Conservation (phyloP, 495 filamentous ascomycete species). For the Chlorociboria aeruginascens region DNA sequence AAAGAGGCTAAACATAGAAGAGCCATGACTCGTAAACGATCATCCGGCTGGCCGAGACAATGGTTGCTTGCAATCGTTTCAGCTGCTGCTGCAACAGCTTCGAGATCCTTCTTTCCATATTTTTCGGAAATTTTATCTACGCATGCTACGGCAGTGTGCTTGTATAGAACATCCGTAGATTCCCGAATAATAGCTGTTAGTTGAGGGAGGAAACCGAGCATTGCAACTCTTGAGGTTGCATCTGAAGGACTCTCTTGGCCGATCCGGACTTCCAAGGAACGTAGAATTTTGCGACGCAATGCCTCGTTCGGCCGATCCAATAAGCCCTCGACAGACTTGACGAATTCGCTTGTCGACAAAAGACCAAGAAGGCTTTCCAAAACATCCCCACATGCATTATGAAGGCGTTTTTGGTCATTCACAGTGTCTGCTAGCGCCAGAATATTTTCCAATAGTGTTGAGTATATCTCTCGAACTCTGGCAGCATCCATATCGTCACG, state of each 20-base stretch:
- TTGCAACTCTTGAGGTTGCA: constrained; percentile 47
- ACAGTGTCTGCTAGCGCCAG: constrained; percentile 48
- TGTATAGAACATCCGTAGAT: constrained; percentile 57
- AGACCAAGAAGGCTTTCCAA: constrained; percentile 65
- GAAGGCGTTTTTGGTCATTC: constrained; percentile 47
- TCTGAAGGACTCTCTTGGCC: constrained; percentile 54
- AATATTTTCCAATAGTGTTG: constrained; percentile 54
- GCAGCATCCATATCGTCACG: constrained; percentile 45
- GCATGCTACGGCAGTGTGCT: constrained; percentile 71
- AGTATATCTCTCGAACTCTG: constrained; percentile 54
- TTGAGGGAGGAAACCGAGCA: constrained; percentile 68
- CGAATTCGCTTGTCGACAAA: constrained; percentile 71
- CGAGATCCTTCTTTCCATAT: constrained; percentile 77
- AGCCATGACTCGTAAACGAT: constrained; percentile 62
- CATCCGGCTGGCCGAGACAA: constrained; percentile 62
- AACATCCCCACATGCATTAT: constrained; percentile 52
- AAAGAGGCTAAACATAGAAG: constrained; percentile 82
- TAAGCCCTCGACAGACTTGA: constrained; percentile 68
- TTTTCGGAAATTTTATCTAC: constrained; percentile 83
- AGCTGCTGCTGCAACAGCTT: constrained; percentile 52
- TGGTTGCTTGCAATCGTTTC: constrained; percentile 61
- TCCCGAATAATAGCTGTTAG: constrained; percentile 62
- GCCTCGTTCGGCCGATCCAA: constrained; percentile 58
- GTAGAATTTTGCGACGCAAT: constrained; percentile 67
- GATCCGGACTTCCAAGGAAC: constrained; percentile 63